These are phyloP conservation scores for Candida ascalaphidarum DNA, from an alignment of 805 yeast species.

Conservation along the genomic window DNA sequence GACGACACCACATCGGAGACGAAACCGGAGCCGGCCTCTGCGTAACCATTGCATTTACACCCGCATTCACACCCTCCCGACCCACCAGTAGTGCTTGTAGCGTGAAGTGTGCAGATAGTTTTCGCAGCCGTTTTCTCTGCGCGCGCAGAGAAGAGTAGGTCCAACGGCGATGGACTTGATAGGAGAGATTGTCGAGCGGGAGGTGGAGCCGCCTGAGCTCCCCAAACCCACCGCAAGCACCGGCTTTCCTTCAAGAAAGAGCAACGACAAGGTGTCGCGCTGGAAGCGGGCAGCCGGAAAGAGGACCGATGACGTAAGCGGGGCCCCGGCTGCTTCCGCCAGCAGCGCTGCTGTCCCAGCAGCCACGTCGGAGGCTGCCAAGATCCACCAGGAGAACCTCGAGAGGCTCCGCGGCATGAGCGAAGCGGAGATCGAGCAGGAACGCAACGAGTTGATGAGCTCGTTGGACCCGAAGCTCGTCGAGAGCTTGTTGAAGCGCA, in stretches of 20 bases:
- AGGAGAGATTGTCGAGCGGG: conserved; percentile 67
- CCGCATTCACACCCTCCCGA: too few species aligned
- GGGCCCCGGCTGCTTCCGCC: conserved; percentile 11
- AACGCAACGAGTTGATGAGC: conserved; percentile 58
- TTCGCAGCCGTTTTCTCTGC: too few species aligned
- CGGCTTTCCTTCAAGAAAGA: conserved; percentile 39
- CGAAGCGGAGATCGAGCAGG: conserved; percentile 53
- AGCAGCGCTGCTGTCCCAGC: too few species aligned
- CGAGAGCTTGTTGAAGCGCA: conserved; percentile 47
- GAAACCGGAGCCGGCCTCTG: too few species aligned
- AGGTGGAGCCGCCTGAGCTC: conserved; percentile 26
- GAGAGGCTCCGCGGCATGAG: conserved; percentile 54
- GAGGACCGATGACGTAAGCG: conserved; percentile 4
- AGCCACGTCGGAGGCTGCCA: conserved; percentile 60
- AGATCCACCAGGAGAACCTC: conserved; percentile 71
- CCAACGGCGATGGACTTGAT: conserved; percentile 47
- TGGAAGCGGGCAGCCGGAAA: conserved; percentile 39
- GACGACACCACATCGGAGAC: too few species aligned
- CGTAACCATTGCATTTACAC: too few species aligned
- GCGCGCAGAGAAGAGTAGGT: background rate
- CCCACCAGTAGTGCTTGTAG: too few species aligned
- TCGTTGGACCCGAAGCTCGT: conserved; percentile 63
- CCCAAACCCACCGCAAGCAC: conserved; percentile 14
- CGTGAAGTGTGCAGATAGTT: background rate
- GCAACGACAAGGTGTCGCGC: conserved; percentile 38